Conservation (phyloP, 345 rosid genomes). For the Acer negundo region DNA sequence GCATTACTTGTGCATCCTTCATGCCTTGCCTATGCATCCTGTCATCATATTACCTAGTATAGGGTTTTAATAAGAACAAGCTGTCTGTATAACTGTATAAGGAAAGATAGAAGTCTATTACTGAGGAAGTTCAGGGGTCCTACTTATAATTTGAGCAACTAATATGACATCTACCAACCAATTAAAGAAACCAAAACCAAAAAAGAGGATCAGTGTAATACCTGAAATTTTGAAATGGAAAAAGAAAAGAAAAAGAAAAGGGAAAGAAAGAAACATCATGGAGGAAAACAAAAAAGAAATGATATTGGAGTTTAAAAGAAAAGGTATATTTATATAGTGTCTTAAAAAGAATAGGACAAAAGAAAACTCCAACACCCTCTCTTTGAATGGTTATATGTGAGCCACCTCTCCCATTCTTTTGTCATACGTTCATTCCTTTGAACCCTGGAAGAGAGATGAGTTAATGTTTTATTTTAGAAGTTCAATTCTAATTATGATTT, state of each 20-base stretch:
- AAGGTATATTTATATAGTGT: too few species aligned
- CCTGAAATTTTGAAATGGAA: not conserved
- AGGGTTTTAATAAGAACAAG: not conserved
- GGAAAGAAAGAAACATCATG: too few species aligned
- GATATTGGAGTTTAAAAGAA: not conserved
- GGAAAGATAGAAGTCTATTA: not conserved
- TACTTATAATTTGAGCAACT: not conserved
- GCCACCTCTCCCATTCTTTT: too few species aligned
- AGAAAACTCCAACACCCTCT: too few species aligned
- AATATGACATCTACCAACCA: not conserved
- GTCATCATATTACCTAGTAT: not conserved
- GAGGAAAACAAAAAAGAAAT: too few species aligned
- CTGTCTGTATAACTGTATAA: not conserved
- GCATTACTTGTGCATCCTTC: not conserved
- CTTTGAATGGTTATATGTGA: too few species aligned
- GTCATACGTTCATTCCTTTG: too few species aligned
- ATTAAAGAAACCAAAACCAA: not conserved
- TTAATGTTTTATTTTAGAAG: too few species aligned
- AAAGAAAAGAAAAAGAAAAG: too few species aligned
- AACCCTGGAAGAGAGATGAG: too few species aligned
- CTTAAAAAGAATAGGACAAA: too few species aligned
- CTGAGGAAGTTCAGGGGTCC: not conserved
- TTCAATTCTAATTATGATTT: too few species aligned
- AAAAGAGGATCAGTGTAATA: not conserved
- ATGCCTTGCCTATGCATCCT: not conserved